These are phyloP conservation scores for Apiotrichum gracile DNA, from an alignment of 1,284 basidiomycete genomes.

Conservation along the genomic window DNA sequence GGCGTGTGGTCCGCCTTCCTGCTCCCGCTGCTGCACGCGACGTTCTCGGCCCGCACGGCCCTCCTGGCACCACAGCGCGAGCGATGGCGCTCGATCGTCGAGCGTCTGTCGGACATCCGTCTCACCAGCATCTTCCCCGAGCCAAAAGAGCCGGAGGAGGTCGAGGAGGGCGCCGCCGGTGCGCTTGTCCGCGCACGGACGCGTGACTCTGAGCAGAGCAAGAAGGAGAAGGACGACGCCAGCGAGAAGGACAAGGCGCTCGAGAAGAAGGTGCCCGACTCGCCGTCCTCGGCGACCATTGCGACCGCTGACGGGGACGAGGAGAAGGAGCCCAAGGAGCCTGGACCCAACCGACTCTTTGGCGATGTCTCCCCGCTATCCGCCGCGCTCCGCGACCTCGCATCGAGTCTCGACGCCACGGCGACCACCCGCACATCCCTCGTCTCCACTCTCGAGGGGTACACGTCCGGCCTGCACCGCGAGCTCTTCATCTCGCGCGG, in stretches of 20 bases:
- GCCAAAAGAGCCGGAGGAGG: not conserved
- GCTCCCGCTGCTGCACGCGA: slow-evolving; percentile 42
- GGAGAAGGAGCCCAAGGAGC: slow-evolving; percentile 1
- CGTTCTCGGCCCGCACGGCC: slow-evolving; percentile 39
- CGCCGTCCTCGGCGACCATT: slow-evolving; percentile 1
- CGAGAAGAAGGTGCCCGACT: not conserved
- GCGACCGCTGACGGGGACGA: not conserved
- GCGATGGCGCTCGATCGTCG: slow-evolving; percentile 18
- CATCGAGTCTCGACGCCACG: slow-evolving; percentile 31
- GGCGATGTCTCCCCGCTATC: slow-evolving; percentile 15
- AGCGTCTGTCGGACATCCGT: slow-evolving; percentile 20
- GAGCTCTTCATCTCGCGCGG: slow-evolving; percentile 26
- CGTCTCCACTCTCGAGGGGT: slow-evolving; percentile 38
- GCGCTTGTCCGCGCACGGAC: not conserved
- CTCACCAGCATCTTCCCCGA: slow-evolving; percentile 16
- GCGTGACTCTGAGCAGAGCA: not conserved
- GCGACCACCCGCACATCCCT: slow-evolving; percentile 44
- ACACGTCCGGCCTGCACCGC: slow-evolving; percentile 40
- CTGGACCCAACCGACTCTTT: slow-evolving; percentile 1
- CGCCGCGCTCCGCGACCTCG: slow-evolving; percentile 21
- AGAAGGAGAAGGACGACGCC: not conserved
- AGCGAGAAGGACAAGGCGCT: slow-evolving; percentile 1
- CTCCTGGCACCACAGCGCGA: slow-evolving; percentile 34
- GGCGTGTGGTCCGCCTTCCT: slow-evolving; percentile 40
- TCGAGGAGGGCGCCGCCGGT: not conserved